Base-by-base conservation (phyloP, 164 flowering plant genomes). In the Vitis rotundifolia region DNA sequence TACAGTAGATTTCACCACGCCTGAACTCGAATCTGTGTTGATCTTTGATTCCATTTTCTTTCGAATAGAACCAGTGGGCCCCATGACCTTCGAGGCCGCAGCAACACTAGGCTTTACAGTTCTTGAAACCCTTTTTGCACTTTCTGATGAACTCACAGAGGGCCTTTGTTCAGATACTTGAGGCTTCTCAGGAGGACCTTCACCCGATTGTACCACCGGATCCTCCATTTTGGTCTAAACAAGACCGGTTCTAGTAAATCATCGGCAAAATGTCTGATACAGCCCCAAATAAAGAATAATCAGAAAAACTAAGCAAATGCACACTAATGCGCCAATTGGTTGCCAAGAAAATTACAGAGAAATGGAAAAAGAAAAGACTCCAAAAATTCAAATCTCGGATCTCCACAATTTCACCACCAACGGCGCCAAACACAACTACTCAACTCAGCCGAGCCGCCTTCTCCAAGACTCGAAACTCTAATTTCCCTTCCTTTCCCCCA, bases 161-260 rank as follows among this genome's bases (percentile, higher is more conserved):
- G 72, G 9, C 60, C 37, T 62, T 18, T 74, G 58, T 59, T 78
- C 82, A 18, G 73, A 50, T 61, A 5, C 61, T 28, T 22, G 37
- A 8, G 69, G 26, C 55, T 58, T 71, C 26, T 65, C 68, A 48
- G 1, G 48, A 1, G 61, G 51, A 61, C 71, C 74, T 61, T 72
- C 69, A 19, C 59, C 74, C 1, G 72, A 26, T 49, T 62, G 69
- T 5, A 29, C 74, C 15, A 28, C n/a, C 5, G 77, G 58, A 47
- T 75, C 84, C 61, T 79, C 88, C 87, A 82, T 78, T n/a, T 54
- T 63, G n/a, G 28, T 22, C 5, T n/a, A 57, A 62, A 53, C 11
- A 9, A 22, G 12, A 64, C 47, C 56, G 14, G 11, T 52, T 13
- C 54, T 29, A 47, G 29, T 16, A 48, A 68, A 44, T 49, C 62